Base-by-base conservation (phyloP, 257 asterid species). In the Verbascum thapsus region DNA sequence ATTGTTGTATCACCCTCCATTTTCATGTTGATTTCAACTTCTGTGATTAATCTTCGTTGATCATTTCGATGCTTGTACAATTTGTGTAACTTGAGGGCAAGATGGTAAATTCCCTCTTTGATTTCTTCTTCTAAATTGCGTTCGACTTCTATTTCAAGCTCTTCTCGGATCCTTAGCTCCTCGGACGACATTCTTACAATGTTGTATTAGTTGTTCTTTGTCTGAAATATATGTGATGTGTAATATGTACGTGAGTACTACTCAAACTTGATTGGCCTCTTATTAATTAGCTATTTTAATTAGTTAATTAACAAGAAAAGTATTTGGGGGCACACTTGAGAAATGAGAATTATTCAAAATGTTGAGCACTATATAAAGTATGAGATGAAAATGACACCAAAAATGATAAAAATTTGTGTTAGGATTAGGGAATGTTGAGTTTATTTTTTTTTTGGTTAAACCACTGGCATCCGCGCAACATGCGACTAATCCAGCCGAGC, bases 1-100 rank as follows among this genome's bases (percentile, higher is more conserved):
- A 80, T 72, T 40, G 61, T 72, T 10, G 79, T 74, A 16, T 72
- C 83, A 43, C 79, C 83, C 53, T 72, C 83, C 79, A 74, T 65
- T 61, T 56, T 74, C 60, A 77, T 81, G 57, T 70, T 77, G 34
- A 81, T 81, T 66, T 66, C 77, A 30, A 77, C 73, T 48, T 81
- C 83, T 8, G 86, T 18, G 23, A 1, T 15, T 5, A 26, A 26
- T 26, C 32, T 26, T 26, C 45, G 63, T 76, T 50, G 74, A 72
- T 16, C 32, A 5, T 56, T 72, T 34, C 59, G 78, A 6, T 74
- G 74, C 16, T 50, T 69, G 57, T 80, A 80, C 19, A 80, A 81
- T 71, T 76, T 55, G 39, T 81, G 81, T 38, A 81, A 45, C 42
- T 66, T 70, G 7, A 74, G 68, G 32, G 86, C 83, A 53, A 77